Conservation (phyloP, 148 eudicot genomes). For the Fagopyrum tataricum region DNA sequence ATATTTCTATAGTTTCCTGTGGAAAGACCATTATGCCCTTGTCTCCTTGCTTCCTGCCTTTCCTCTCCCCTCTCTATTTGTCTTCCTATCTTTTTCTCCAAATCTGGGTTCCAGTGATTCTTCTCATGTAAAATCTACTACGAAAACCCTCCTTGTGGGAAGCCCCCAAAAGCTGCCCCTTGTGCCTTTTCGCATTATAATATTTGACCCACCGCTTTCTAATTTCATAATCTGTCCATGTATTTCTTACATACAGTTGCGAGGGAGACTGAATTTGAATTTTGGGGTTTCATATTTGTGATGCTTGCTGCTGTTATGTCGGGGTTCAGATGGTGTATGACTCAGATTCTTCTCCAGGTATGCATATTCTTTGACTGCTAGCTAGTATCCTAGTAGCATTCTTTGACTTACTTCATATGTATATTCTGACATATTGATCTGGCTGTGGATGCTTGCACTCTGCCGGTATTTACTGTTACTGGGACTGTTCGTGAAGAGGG, state of each 20-base stretch:
- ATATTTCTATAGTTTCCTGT: not conserved
- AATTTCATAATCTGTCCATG: not conserved
- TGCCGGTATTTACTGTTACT: slow-evolving; percentile 25
- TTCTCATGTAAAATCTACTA: not conserved
- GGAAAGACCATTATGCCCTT: not conserved
- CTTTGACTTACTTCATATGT: not conserved
- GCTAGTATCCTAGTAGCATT: not conserved
- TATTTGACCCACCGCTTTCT: not conserved
- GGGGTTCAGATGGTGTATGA: slow-evolving; percentile 99
- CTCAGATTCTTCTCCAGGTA: slow-evolving; percentile 99
- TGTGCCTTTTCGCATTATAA: not conserved
- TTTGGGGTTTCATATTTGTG: slow-evolving; percentile 94
- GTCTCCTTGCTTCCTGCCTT: not conserved
- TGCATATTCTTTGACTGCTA: slow-evolving; percentile 13
- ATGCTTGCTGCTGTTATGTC: slow-evolving; percentile 99
- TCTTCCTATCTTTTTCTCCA: not conserved
- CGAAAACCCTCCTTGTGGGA: not conserved
- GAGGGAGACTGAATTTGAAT: slow-evolving; percentile 88
- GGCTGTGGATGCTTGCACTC: slow-evolving; percentile 12
- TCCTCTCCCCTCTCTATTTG: not conserved
- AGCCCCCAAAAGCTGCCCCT: not conserved
- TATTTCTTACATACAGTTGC: slow-evolving; percentile 48
- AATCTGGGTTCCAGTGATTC: not conserved
- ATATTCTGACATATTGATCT: slow-evolving; percentile 14
- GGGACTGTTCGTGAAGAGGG: slow-evolving; percentile 52